Conservation (phyloP, 495 filamentous ascomycete genomes). For the Penicillium odoratum region DNA sequence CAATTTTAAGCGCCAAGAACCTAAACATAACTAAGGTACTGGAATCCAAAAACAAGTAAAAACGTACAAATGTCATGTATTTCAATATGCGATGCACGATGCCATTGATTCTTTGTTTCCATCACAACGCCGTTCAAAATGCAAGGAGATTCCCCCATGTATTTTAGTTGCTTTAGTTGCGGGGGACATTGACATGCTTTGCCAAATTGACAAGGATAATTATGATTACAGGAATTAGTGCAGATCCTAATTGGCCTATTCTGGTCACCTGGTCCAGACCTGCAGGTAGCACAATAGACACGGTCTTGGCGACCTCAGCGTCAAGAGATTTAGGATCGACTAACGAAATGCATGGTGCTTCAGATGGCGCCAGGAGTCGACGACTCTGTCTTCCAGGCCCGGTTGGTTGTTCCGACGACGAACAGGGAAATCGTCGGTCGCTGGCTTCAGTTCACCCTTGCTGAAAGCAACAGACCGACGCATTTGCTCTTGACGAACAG, state of each 20-base stretch:
- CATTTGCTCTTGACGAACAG: conserved; percentile 47
- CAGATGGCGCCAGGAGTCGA: conserved; percentile 42
- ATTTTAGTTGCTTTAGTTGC: not conserved
- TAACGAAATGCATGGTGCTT: conserved; percentile 43
- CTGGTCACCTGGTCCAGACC: not conserved
- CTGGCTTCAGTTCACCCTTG: conserved; percentile 41
- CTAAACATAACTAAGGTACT: not conserved
- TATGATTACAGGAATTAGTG: conserved; percentile 32
- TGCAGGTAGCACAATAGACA: conserved; percentile 4
- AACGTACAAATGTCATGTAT: conserved; percentile 3
- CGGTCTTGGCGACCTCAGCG: not conserved
- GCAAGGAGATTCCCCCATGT: conserved; percentile 14
- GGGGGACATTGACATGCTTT: conserved; percentile 3
- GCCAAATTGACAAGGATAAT: conserved; percentile 18
- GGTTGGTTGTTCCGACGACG: conserved; percentile 33
- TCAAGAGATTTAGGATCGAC: not conserved
- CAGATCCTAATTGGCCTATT: conserved; percentile 1
- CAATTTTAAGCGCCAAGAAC: conserved; percentile 14
- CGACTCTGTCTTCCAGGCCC: conserved; percentile 40
- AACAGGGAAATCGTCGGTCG: conserved; percentile 39
- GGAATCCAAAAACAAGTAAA: conserved; percentile 13
- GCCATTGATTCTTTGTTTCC: not conserved
- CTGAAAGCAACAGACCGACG: conserved; percentile 41
- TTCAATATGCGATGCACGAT: conserved; percentile 8
- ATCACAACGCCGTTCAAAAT: conserved; percentile 19